Percentiles rank a stretch among this genome's conserved stretches.
Conservation (phyloP, 176 grass and related monocot genomes). For the Ampelocalamus luodianensis region DNA sequence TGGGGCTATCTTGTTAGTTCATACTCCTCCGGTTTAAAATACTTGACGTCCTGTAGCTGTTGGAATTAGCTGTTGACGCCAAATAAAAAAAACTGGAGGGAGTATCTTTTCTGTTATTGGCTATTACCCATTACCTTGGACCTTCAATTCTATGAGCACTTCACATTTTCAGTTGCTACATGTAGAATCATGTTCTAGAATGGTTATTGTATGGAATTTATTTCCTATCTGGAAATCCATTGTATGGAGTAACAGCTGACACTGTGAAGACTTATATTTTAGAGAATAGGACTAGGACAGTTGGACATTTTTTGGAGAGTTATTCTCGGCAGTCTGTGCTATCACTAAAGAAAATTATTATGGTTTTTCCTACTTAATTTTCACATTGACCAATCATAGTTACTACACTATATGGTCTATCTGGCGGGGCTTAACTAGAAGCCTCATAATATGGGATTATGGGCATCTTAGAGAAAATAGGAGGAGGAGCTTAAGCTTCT, state of each 20-base stretch:
- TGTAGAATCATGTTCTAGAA: constrained; percentile 8
- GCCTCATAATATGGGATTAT: not conserved
- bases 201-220: not conserved
- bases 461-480: not conserved
- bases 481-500: not conserved
- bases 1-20: not conserved
- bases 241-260: not conserved
- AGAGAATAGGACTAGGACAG: constrained; percentile 1
- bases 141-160: not conserved
- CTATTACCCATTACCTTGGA: not conserved
- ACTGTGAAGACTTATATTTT: not conserved
- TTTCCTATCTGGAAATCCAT: not conserved
- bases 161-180: not conserved
- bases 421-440: not conserved
- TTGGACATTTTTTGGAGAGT: not conserved
- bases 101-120: not conserved
- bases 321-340: not conserved
- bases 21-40: too few species aligned
- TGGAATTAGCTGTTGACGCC: too few species aligned
- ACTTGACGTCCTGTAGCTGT: too few species aligned
- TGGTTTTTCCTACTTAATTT: not conserved
- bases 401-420: not conserved
- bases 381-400: constrained; percentile 8
- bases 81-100: too few species aligned
- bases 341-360: not conserved